Evolutionary conservation across 257 asterid species (phyloP).

Genomic region (Salvia miltiorrhiza): DNA sequence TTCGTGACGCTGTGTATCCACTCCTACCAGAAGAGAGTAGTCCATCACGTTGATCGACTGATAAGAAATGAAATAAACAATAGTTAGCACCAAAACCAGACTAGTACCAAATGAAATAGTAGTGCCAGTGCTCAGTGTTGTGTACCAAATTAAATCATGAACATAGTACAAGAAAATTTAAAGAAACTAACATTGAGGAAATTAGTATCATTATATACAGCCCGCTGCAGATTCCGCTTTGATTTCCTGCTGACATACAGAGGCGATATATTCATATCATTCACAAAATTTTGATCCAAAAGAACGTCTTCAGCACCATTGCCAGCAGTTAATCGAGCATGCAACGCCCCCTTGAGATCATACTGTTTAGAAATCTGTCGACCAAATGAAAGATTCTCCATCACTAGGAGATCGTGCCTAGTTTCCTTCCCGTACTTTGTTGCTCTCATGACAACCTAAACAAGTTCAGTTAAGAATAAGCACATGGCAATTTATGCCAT

Average conservation of each 20-base stretch:
- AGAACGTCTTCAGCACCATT: conserved; percentile 74
- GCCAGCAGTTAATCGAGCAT: conserved; percentile 64
- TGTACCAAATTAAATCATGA: neutral
- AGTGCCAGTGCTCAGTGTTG: neutral
- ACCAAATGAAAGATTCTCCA: conserved; percentile 96
- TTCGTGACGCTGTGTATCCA: conserved; percentile 61
- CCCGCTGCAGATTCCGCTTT: conserved; percentile 81
- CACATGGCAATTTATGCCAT: neutral
- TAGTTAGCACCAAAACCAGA: neutral
- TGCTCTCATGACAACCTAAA: conserved; percentile 61
- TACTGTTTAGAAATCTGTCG: conserved; percentile 63
- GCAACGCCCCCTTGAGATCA: conserved; percentile 93
- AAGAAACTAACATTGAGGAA: conserved; percentile 73
- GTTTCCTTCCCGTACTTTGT: conserved; percentile 67
- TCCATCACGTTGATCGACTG: conserved; percentile 94
- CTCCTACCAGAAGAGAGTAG: conserved; percentile 93
- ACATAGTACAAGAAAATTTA: neutral
- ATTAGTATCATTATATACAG: conserved; percentile 83
- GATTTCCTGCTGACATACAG: conserved; percentile 74
- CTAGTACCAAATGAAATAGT: neutral
- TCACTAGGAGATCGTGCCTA: conserved; percentile 83
- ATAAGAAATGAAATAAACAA: neutral
- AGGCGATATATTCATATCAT: conserved; percentile 88
- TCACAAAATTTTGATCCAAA: conserved; percentile 90
- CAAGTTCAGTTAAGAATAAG: neutral